Evolutionary conservation across 2,329 filamentous ascomycete species (phyloP).

Genomic region (Trichocomaceae sp.): DNA sequence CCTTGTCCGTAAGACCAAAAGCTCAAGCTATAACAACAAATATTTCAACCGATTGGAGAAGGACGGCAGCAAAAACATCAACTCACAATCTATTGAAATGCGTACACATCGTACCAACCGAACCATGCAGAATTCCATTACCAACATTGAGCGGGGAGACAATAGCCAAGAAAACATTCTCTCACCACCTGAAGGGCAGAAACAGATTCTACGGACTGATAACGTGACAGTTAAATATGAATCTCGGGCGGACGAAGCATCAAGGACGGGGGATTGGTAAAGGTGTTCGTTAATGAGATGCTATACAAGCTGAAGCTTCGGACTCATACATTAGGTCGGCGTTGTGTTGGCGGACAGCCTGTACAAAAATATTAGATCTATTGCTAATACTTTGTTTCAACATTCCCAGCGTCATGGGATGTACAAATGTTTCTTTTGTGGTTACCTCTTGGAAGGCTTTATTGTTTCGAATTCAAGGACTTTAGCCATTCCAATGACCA

Average conservation of each 20-base stretch:
- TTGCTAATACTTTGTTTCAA: too few species aligned
- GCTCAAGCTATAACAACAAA: slow-evolving; percentile 9
- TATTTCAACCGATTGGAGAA: slow-evolving; percentile 13
- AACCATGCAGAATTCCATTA: slow-evolving; percentile 8
- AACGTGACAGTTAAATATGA: slow-evolving; percentile 20
- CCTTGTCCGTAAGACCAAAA: slow-evolving; percentile 9
- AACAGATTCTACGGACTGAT: slow-evolving; percentile 20
- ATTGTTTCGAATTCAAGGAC: too few species aligned
- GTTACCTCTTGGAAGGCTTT: too few species aligned
- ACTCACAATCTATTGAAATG: slow-evolving; percentile 11
- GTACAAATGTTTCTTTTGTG: too few species aligned
- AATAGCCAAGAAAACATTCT: slow-evolving; percentile 19
- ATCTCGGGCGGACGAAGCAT: background rate
- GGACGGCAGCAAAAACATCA: slow-evolving; percentile 2
- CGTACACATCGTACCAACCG: background rate
- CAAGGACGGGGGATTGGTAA: slow-evolving; percentile 2
- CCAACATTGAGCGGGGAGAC: slow-evolving; percentile 9
- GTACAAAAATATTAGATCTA: too few species aligned
- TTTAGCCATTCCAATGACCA: too few species aligned
- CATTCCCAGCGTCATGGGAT: too few species aligned
- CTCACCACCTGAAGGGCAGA: background rate
- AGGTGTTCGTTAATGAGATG: too few species aligned
- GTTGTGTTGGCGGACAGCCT: too few species aligned
- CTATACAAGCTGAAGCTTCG: too few species aligned
- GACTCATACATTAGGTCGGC: too few species aligned